phyloP scores from a whole-genome alignment of 495 filamentous ascomycete genomes.

The Aspergillus biplanus region DNA sequence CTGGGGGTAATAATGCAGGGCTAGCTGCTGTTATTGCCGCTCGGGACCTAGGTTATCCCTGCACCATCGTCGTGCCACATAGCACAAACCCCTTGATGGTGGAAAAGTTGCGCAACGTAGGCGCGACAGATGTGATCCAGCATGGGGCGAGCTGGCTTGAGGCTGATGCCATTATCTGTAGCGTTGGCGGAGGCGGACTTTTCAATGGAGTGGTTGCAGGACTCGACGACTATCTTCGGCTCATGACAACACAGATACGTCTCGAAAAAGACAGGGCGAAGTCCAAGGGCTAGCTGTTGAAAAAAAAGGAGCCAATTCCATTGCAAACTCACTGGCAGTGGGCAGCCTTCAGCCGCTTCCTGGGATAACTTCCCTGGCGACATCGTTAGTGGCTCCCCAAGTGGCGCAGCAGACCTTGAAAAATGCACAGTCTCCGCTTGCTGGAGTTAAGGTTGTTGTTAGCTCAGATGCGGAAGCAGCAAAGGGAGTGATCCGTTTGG shows the following conservation, averaged over 20 bases:
- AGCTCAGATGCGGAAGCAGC: conserved; percentile 80
- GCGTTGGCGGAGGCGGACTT: conserved; percentile 85
- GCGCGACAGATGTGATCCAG: conserved; percentile 71
- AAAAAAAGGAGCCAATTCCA: conserved; percentile 73
- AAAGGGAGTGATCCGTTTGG: conserved; percentile 67
- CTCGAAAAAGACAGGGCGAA: conserved; percentile 8
- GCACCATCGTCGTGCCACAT: conserved; percentile 78
- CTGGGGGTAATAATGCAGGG: conserved; percentile 91
- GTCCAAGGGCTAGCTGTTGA: conserved; percentile 74
- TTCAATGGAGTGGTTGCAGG: conserved; percentile 76
- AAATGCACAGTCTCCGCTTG: conserved; percentile 47
- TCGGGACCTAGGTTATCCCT: conserved; percentile 57
- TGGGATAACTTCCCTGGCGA: conserved; percentile 78
- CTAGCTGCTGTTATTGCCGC: conserved; percentile 86
- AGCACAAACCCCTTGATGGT: conserved; percentile 70
- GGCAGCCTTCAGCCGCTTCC: conserved; percentile 63
- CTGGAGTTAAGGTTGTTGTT: conserved; percentile 57
- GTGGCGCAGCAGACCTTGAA: conserved; percentile 73
- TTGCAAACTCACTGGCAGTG: conserved; percentile 60
- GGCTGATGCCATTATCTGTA: conserved; percentile 77
- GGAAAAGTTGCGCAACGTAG: conserved; percentile 64
- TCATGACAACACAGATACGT: neutral
- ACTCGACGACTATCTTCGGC: conserved; percentile 51
- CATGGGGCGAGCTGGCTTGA: conserved; percentile 74
- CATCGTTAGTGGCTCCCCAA: conserved; percentile 68